phyloP scores from a whole-genome alignment of 148 eudicot genomes.

The Fagopyrum esculentum region DNA sequence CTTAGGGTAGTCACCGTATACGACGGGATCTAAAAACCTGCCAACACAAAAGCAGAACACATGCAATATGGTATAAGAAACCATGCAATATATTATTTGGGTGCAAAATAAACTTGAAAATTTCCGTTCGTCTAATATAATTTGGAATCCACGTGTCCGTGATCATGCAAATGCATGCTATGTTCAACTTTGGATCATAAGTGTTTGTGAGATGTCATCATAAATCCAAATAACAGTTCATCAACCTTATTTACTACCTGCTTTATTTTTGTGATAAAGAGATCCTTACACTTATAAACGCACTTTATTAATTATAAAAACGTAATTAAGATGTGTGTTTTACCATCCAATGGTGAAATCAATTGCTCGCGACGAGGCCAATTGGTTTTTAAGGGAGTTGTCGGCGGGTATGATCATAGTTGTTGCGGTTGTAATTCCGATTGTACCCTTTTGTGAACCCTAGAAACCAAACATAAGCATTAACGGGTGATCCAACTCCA shows the following conservation, averaged over 20 bases:
- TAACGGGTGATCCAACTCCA: too few relatives aligned
- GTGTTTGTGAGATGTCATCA: too few relatives aligned
- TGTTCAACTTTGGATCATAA: too few relatives aligned
- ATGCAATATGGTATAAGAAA: not conserved
- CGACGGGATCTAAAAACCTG: constrained; percentile 48
- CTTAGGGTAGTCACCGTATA: constrained; percentile 29
- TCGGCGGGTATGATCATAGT: not conserved
- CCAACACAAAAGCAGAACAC: not conserved
- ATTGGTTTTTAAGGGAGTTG: not conserved
- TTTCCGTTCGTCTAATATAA: too few relatives aligned
- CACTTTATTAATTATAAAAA: too few relatives aligned
- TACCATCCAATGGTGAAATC: constrained; percentile 13
- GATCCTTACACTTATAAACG: too few relatives aligned
- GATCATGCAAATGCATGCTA: too few relatives aligned
- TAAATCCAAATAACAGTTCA: too few relatives aligned
- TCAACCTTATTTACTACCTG: too few relatives aligned
- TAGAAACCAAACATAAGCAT: not conserved
- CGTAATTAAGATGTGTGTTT: not conserved
- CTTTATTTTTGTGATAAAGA: too few relatives aligned
- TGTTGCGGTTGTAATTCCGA: constrained; percentile 2
- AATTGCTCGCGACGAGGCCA: not conserved
- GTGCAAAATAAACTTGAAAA: too few relatives aligned
- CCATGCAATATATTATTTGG: not conserved
- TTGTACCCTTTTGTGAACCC: constrained; percentile 11
- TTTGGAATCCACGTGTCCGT: too few relatives aligned